Evolutionary conservation across 176 grass and related monocot genomes (phyloP).

Genomic region (Eremochloa ophiuroides): DNA sequence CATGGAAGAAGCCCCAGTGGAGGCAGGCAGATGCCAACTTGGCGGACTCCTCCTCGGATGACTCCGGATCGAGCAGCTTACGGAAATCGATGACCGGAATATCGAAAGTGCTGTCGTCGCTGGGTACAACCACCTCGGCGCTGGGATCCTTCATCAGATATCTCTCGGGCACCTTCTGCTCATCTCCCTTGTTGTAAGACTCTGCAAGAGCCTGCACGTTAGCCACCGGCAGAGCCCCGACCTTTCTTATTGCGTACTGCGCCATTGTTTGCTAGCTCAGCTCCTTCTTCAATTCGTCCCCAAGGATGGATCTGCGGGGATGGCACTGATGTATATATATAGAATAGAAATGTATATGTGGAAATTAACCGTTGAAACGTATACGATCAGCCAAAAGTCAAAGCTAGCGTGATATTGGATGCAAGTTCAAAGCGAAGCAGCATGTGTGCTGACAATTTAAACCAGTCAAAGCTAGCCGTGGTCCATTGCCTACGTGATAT

Average conservation of each 20-base stretch:
- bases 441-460: no score
- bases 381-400: no score
- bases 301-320: no score
- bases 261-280: no score
- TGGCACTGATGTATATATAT: no score
- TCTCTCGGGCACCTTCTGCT: background rate
- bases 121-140: background rate
- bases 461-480: no score
- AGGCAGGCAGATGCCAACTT: slow-evolving; percentile 6
- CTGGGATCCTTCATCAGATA: background rate
- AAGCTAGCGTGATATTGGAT: no score
- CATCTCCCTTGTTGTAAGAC: background rate
- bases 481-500: no score
- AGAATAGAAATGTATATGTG: no score
- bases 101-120: background rate
- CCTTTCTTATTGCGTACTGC: background rate
- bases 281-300: no score
- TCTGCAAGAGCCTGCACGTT: slow-evolving; percentile 22
- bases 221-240: background rate
- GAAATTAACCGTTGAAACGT: no score
- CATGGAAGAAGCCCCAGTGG: slow-evolving; percentile 28
- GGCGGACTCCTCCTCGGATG: background rate
- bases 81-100: background rate
- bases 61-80: background rate
- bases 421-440: no score